phyloP scores from a whole-genome alignment of 2,329 filamentous ascomycete species.

The Emmonsia crescens region DNA sequence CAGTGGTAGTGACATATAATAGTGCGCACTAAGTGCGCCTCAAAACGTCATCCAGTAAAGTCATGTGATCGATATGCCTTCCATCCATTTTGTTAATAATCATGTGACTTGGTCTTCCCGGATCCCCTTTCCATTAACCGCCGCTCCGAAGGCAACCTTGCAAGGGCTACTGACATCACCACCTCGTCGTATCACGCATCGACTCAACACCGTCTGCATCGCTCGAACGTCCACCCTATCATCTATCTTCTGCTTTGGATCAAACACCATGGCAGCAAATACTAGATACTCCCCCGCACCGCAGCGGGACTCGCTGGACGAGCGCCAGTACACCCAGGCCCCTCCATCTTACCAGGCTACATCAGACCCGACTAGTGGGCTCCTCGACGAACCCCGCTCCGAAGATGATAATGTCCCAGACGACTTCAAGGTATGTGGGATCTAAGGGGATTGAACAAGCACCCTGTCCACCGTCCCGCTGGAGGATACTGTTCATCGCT shows the following conservation, averaged over 20 bases:
- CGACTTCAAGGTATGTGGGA: conserved; percentile 70
- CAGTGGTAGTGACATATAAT: too few relatives aligned
- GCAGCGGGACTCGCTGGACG: conserved; percentile 76
- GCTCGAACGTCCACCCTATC: too few relatives aligned
- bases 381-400: conserved; percentile 56
- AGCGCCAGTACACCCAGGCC: conserved; percentile 58
- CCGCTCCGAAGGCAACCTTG: too few relatives aligned
- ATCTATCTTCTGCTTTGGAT: background rate
- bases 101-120: too few relatives aligned
- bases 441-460: background rate
- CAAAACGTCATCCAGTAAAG: too few relatives aligned
- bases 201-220: background rate
- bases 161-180: background rate
- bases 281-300: conserved; percentile 76
- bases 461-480: background rate
- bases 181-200: background rate
- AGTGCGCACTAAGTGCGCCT: too few relatives aligned
- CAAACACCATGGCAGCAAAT: conserved; percentile 53
- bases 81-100: too few relatives aligned
- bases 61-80: too few relatives aligned
- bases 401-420: conserved; percentile 90
- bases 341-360: conserved; percentile 70
- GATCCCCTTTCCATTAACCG: too few relatives aligned
- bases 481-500: background rate
- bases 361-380: conserved; percentile 45